Evolutionary conservation across 768 basidiomycete species (phyloP), one percentile per base, ranked within the genome.

Genomic region (Leucocoprinus sp.): DNA sequence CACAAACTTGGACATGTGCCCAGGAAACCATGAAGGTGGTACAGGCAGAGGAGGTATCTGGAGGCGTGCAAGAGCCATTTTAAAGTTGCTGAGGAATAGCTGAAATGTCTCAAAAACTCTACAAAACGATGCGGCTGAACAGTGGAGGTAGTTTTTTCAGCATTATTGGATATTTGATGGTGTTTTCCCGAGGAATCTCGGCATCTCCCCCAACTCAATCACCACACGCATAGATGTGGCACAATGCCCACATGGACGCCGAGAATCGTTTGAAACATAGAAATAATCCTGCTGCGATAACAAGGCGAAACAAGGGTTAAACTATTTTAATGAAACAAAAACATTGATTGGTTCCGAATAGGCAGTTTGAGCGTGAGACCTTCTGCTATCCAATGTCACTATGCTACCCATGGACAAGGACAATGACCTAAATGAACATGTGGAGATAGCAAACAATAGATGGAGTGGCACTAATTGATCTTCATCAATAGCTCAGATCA

Each of bases 1-100:
- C 34, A 82, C 75, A 60, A 95, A 95, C 56, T 81, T 78, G 64
- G 80, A 83, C 93, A 96, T 97, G 64, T 97, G 93, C 26, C 93
- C 93, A 19, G 90, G 90, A 66, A 84, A 95, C 92, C 92, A 96
- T 72, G 92, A 93, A 42, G 84, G 84, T 23, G 89, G 82, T 37
- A 68, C 64, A 35, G 85, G 80, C 18, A 92, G 73, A 18, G 52
- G 39, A 41, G 69, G 70, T 46, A 65, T 59, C 15, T 64, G 64
- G 12, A 72, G 64, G 24, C 61, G 64, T 21, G 57, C 53, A 39
- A 69, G 57, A 33, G 54, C 55, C 66, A 71, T 70, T 22, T 37
- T 45, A 5, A 18, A 37, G 35, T 18, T 12, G 3, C 6, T n/a
- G n/a, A n/a, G n/a, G n/a, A n/a, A n/a, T n/a, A n/a, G n/a, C n/a